A percentile compares a stretch with the other conserved stretches of the same genome.
Evolutionary conservation across 305 asterid species (phyloP).

Genomic region (Salvia sclarea): DNA sequence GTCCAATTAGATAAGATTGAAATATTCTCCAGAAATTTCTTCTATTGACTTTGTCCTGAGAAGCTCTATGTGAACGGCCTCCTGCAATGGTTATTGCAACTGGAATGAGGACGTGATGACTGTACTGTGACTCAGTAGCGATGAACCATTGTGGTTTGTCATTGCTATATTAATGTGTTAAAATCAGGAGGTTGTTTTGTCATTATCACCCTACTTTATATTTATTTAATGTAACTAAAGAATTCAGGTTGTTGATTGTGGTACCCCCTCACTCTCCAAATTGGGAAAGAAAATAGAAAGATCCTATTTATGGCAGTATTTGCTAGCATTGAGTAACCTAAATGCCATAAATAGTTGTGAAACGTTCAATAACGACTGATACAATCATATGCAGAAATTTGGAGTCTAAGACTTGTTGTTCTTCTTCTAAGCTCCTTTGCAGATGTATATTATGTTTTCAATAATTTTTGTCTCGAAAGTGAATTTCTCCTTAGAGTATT

Average conservation of each 20-base stretch:
- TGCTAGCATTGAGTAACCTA: no score
- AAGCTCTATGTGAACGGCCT: background rate
- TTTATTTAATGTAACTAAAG: background rate
- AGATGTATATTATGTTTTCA: no score
- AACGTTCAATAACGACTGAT: no score
- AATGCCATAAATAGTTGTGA: no score
- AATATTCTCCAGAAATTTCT: background rate
- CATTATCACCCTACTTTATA: background rate
- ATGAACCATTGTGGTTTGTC: background rate
- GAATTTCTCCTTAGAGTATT: no score
- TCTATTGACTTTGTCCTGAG: background rate
- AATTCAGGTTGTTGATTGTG: background rate
- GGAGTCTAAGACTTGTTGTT: no score
- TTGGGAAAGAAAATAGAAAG: no score
- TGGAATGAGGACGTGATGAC: background rate
- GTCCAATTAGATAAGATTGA: background rate
- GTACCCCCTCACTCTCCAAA: background rate
- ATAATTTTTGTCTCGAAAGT: no score
- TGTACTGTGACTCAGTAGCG: background rate
- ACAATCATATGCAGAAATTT: no score
- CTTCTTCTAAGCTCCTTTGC: no score
- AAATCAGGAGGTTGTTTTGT: background rate
- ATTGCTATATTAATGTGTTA: background rate
- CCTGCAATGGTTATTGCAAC: background rate
- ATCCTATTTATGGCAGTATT: background rate